phyloP scores from a whole-genome alignment of 192 early-diverging fungal species.

The Coemansia sp. region DNA sequence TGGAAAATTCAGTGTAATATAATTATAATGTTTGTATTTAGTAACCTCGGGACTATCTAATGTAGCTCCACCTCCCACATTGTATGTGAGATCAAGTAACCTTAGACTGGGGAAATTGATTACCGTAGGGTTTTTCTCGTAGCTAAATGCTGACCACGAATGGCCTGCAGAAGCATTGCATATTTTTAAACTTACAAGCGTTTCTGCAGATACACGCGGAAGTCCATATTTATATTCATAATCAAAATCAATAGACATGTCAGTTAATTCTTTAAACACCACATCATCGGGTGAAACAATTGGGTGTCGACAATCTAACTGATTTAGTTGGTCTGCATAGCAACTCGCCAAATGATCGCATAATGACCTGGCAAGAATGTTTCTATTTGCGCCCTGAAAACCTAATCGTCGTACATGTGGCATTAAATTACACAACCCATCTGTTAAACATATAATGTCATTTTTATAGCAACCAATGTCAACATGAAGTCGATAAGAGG shows the following conservation, averaged over 20 bases:
- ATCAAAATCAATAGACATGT: neutral
- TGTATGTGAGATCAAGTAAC: neutral
- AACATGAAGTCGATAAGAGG: neutral
- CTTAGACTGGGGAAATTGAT: neutral
- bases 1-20: neutral
- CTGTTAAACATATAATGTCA: neutral
- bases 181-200: neutral
- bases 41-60: neutral
- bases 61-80: neutral
- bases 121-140: neutral
- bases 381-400: neutral
- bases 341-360: neutral
- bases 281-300: neutral
- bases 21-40: neutral
- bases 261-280: neutral
- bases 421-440: neutral
- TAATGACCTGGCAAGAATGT: neutral
- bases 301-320: neutral
- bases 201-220: neutral
- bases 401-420: neutral
- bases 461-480: neutral
- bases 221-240: neutral
- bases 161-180: neutral
- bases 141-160: neutral
- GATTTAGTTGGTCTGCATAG: neutral